Evolutionary conservation across 2,329 filamentous ascomycete genomes (phyloP), one percentile per base, ranked within the genome.

Genomic region (Cladosporium sphaerospermum): DNA sequence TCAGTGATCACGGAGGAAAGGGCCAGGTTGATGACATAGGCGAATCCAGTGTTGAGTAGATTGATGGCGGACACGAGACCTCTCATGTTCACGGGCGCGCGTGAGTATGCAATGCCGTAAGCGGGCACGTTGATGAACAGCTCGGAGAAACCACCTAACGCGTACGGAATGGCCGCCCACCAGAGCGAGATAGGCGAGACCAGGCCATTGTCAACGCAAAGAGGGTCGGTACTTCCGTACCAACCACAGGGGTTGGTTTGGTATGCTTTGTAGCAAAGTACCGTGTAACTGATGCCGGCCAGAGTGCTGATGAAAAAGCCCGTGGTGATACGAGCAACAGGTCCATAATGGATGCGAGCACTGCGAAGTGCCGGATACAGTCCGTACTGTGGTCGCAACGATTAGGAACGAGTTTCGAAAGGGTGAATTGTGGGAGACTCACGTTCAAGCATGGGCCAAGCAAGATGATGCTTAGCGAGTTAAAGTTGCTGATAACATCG

Each of bases 271-370:
- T 68, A 69, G 56, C 77, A 73, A 2, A 76, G 62, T 18, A 76
- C 60, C 1, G 71, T 67, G 45, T 65, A 67, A 36, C 59, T 59
- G 9, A 64, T 54, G 39, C 76, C 73, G 40, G 72, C 73, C 13
- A 80, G 52, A 1, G 72, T 71, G 2, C 78, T 78, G 59, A 82
- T 61, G 41, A 67, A 61, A 54, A 80, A 72, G 39, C 78, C 77
- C 18, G 60, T 62, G 44, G 59, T 62, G 61, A 82, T 75, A 60
- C 73, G 72, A 19, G 79, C 76, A 48, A 81, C 73, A n/a, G 78
- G 78, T 9, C 61, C 65, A 56, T 74, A 69, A 28, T 66, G 62
- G 50, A 75, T 62, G 44, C 68, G 67, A 2, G 67, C 58, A n/a
- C 59, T 65, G 4, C 73, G 72, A 31, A 75, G 64, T 34, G 68